phyloP scores from a whole-genome alignment of 768 basidiomycete species.

The Cubamyces sp. region DNA sequence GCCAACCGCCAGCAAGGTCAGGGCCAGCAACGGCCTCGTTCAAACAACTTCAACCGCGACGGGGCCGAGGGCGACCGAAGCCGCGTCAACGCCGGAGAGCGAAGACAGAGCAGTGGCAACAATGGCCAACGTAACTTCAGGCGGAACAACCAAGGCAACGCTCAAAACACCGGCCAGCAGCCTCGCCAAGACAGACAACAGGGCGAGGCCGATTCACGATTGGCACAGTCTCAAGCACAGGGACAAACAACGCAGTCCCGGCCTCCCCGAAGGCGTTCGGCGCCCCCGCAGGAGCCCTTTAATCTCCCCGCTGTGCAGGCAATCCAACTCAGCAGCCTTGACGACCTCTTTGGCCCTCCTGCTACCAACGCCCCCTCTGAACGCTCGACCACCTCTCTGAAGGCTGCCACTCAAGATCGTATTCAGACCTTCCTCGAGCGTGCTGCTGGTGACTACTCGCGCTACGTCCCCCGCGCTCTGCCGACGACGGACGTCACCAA shows the following conservation, averaged over 20 bases:
- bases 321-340: constrained; percentile 21
- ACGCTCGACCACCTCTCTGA: not conserved
- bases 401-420: constrained; percentile 25
- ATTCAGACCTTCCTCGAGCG: constrained; percentile 39
- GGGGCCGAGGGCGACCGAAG: not conserved
- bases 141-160: not conserved
- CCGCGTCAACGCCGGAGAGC: not conserved
- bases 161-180: not conserved
- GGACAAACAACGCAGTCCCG: not conserved
- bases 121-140: not conserved
- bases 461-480: constrained; percentile 41
- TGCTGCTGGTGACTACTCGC: constrained; percentile 55
- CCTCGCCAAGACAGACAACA: not conserved
- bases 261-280: too few relatives aligned
- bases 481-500: constrained; percentile 35
- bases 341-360: constrained; percentile 22
- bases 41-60: constrained; percentile 1
- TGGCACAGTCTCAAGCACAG: too few relatives aligned
- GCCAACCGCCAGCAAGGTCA: not conserved
- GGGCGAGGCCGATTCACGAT: not conserved
- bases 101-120: not conserved
- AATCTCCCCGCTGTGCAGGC: not conserved
- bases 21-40: not conserved
- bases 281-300: not conserved
- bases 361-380: not conserved